Conservation (phyloP, 331 rosid genomes). For the Dryas integrifolia region DNA sequence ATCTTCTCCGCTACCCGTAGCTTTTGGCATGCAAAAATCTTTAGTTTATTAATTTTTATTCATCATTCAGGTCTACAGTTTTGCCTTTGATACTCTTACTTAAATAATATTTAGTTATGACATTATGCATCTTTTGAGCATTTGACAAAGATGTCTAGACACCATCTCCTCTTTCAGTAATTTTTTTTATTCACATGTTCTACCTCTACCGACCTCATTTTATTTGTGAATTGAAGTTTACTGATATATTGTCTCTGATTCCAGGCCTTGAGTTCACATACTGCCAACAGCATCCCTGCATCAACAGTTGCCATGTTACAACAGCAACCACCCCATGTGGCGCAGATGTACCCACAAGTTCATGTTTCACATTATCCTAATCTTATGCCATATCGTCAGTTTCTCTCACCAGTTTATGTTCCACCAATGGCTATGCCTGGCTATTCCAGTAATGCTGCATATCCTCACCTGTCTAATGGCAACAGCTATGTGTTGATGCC, state of each 20-base stretch:
- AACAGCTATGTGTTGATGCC: slow-evolving; percentile 88
- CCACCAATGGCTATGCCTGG: slow-evolving; percentile 98
- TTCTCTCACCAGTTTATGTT: slow-evolving; percentile 79
- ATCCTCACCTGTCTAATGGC: slow-evolving; percentile 86
- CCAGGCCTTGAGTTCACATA: slow-evolving; percentile 66
- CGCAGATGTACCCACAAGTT: slow-evolving; percentile 95
- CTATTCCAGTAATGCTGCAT: slow-evolving; percentile 74
- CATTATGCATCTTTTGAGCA: too few species aligned
- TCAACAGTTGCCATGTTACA: slow-evolving; percentile 78
- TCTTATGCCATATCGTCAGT: slow-evolving; percentile 94
- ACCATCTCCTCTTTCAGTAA: too few species aligned
- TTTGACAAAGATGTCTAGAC: too few species aligned
- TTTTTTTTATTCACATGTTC: background rate
- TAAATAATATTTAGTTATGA: background rate
- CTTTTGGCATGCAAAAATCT: background rate
- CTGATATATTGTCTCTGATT: slow-evolving; percentile 20
- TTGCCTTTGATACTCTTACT: background rate
- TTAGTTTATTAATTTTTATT: too few species aligned
- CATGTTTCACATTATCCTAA: slow-evolving; percentile 85
- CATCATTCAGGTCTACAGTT: background rate
- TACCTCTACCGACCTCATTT: background rate
- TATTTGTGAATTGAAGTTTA: background rate
- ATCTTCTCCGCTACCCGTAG: background rate
- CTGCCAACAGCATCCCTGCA: slow-evolving; percentile 48
- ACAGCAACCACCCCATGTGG: slow-evolving; percentile 69